Percentiles rank a stretch among this genome's conserved stretches.
These are phyloP conservation scores for Colletotrichum melonis DNA, from an alignment of 2,329 filamentous ascomycete species.

Conservation along the genomic window DNA sequence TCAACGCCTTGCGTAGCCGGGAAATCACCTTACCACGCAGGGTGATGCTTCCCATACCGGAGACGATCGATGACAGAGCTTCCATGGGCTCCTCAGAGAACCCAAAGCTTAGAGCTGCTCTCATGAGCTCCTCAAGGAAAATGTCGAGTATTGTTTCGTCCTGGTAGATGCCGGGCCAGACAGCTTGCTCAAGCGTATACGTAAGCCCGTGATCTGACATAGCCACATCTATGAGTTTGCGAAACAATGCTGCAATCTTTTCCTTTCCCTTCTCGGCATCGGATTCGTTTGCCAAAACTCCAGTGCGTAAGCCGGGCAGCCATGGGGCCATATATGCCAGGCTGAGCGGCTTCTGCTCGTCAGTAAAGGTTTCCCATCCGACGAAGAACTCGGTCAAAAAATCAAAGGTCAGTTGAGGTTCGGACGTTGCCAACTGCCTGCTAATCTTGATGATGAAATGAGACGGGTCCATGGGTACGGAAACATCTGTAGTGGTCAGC, in stretches of 20 bases:
- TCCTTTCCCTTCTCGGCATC: constrained; percentile 76
- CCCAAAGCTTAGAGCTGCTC: constrained; percentile 68
- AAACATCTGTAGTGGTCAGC: constrained; percentile 60
- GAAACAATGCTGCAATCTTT: constrained; percentile 71
- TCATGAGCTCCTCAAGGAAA: constrained; percentile 75
- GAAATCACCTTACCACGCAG: constrained; percentile 74
- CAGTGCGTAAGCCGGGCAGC: constrained; percentile 70
- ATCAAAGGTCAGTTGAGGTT: constrained; percentile 75
- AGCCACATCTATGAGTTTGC: constrained; percentile 75
- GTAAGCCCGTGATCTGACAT: constrained; percentile 69
- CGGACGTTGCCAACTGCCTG: constrained; percentile 69
- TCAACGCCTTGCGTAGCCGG: constrained; percentile 73
- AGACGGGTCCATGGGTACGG: constrained; percentile 71
- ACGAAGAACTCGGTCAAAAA: constrained; percentile 81
- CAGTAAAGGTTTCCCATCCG: constrained; percentile 76
- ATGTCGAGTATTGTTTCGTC: constrained; percentile 76
- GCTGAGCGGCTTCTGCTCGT: constrained; percentile 74
- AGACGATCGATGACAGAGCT: constrained; percentile 70
- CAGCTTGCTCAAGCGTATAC: constrained; percentile 71
- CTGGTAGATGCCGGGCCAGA: constrained; percentile 73
- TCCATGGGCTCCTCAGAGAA: constrained; percentile 70
- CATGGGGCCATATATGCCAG: constrained; percentile 78
- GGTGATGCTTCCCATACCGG: constrained; percentile 73
- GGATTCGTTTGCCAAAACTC: constrained; percentile 66
- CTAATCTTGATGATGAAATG: constrained; percentile 75